Evolutionary conservation across 2,329 filamentous ascomycete species (phyloP), one percentile per base, ranked within the genome.

Genomic region (Allantophomopsis lycopodina): DNA sequence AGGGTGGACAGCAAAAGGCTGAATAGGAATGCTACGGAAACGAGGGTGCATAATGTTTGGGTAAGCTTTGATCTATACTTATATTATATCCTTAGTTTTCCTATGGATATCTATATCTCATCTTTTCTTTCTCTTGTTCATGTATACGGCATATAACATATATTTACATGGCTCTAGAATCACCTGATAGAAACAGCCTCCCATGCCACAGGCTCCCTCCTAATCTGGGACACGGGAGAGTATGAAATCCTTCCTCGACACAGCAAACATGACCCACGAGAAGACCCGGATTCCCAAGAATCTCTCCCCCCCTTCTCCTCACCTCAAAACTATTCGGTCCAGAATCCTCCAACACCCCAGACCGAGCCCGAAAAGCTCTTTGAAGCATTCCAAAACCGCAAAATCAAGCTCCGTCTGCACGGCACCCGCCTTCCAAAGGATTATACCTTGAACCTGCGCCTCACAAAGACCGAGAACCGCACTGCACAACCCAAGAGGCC

Each of bases 191-290:
- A 79, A 49, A 73, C 69, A 1, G 73, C 65, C 3, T 73, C 69
- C 2, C 21, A 50, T 2, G 55, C 59, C 12, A 75, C 72, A 3
- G 74, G 73, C 2, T 75, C 70, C 7, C 61, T 79, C 42, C 58
- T 79, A 8, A 69, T 79, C 32, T 79, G 74, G 74, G 74, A 78
- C 47, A 75, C 69, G 2, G 74, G 73, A 2, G 69, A 68, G 23
- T 79, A 76, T 47, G 61, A 64, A 34, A 52, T 78, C 10, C 57
- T 79, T 11, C 63, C 68, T 7, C 60, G 51, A n/a, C 50, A 44
- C 28, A 55, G 46, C 38, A 58, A 64, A 37, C 49, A 58, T 36
- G 50, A 51, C 1, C 52, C 59, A 3, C 42, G 42, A 2, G 45
- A 44, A 2, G 53, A 55, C 32, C 59, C 59, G 0, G 51, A 60